Conservation (phyloP, 441 rosid genomes). For the Geranium incanum region DNA sequence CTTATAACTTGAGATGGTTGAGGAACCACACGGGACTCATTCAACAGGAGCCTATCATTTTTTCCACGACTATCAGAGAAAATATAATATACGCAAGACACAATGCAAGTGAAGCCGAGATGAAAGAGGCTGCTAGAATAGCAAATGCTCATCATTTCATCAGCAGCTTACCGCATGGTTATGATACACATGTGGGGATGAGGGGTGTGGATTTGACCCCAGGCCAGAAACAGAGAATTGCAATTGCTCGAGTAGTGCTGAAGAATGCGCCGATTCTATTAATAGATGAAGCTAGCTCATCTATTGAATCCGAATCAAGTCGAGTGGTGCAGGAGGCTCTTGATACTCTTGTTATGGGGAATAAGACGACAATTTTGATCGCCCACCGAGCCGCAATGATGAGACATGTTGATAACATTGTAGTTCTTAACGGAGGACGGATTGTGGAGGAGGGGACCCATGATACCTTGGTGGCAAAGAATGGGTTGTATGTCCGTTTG, state of each 20-base stretch:
- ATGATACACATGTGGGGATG: slow-evolving; percentile 92
- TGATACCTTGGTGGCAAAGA: slow-evolving; percentile 70
- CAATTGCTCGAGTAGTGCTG: slow-evolving; percentile 83
- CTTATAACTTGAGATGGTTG: slow-evolving; percentile 82
- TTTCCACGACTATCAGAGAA: slow-evolving; percentile 87
- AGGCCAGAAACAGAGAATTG: slow-evolving; percentile 96
- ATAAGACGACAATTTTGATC: slow-evolving; percentile 84
- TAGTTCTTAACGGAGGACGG: slow-evolving; percentile 87
- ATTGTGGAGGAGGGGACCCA: slow-evolving; percentile 93
- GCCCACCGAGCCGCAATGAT: slow-evolving; percentile 93
- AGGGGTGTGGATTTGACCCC: slow-evolving; percentile 92
- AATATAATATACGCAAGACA: slow-evolving; percentile 95
- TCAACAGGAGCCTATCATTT: slow-evolving; percentile 93
- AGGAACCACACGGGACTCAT: slow-evolving; percentile 86
- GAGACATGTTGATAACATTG: slow-evolving; percentile 94
- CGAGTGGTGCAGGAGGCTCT: slow-evolving; percentile 97
- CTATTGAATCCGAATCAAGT: slow-evolving; percentile 91
- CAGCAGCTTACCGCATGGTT: slow-evolving; percentile 94
- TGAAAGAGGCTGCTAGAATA: slow-evolving; percentile 51
- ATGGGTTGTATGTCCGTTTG: slow-evolving; percentile 81
- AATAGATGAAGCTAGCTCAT: slow-evolving; percentile 88
- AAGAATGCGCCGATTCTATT: slow-evolving; percentile 91
- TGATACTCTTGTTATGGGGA: slow-evolving; percentile 89
- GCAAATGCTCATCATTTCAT: slow-evolving; percentile 99
- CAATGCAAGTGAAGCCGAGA: slow-evolving; percentile 93